Conservation (phyloP, 2,329 filamentous ascomycete species). For the Volutella citrinella region DNA sequence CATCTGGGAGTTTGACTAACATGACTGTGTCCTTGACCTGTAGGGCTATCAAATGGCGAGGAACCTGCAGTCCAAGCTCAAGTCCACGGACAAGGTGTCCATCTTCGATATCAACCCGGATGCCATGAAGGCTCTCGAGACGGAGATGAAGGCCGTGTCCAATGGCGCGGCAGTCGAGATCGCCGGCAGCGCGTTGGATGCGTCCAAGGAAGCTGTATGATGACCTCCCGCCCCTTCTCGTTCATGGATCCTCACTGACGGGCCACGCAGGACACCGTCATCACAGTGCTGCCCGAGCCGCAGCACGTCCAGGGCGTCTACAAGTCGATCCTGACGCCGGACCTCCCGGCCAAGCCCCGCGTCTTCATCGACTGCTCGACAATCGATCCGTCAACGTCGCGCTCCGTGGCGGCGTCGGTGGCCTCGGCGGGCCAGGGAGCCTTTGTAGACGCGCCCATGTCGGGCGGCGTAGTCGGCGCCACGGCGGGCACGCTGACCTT, state of each 20-base stretch:
- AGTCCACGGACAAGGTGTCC: constrained; percentile 46
- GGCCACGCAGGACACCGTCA: constrained; percentile 67
- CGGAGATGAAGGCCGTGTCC: constrained; percentile 43
- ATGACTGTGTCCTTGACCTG: background rate
- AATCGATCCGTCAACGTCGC: constrained; percentile 86
- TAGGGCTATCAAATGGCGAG: constrained; percentile 63
- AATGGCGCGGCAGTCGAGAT: constrained; percentile 46
- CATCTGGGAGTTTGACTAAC: too few species aligned
- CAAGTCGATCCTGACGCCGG: constrained; percentile 64
- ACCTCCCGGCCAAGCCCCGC: constrained; percentile 54
- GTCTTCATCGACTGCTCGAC: constrained; percentile 96
- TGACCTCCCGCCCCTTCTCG: background rate
- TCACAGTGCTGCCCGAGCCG: constrained; percentile 88
- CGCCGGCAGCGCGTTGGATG: constrained; percentile 44
- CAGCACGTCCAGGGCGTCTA: constrained; percentile 84
- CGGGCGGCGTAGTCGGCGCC: constrained; percentile 90
- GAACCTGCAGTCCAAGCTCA: constrained; percentile 57
- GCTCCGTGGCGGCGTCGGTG: constrained; percentile 70
- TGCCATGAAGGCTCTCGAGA: constrained; percentile 43
- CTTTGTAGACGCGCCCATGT: constrained; percentile 96
- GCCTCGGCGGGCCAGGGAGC: constrained; percentile 61
- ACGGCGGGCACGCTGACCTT: constrained; percentile 86
- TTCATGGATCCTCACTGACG: background rate
- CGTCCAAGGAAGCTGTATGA: constrained; percentile 52
- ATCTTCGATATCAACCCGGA: constrained; percentile 57